These are phyloP conservation scores for Aspergillus biplanus DNA, from an alignment of 495 filamentous ascomycete species.

Conservation along the genomic window DNA sequence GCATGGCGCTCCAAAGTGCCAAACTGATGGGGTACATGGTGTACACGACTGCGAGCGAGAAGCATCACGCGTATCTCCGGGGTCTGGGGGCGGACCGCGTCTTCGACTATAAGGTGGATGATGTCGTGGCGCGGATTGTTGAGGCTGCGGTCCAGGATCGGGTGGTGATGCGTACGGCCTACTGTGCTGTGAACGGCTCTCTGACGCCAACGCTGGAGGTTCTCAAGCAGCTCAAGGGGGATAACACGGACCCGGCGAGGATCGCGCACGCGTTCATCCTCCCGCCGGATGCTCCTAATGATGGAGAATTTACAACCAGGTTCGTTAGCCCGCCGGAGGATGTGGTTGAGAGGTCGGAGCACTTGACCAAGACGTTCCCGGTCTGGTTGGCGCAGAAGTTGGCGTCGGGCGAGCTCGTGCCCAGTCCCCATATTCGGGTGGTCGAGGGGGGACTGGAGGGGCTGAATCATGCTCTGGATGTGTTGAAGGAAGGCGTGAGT, in stretches of 20 bases:
- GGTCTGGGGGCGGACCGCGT: slow-evolving; percentile 45
- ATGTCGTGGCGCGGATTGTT: slow-evolving; percentile 44
- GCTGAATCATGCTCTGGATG: slow-evolving; percentile 18
- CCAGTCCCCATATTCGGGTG: slow-evolving; percentile 13
- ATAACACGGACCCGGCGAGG: slow-evolving; percentile 26
- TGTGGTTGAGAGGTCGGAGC: slow-evolving; percentile 27
- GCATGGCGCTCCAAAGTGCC: slow-evolving; percentile 45
- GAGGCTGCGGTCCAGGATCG: slow-evolving; percentile 38
- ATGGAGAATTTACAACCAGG: slow-evolving; percentile 36
- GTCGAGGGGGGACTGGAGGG: slow-evolving; percentile 15
- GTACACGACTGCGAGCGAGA: slow-evolving; percentile 48
- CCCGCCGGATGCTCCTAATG: slow-evolving; percentile 28
- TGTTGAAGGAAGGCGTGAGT: slow-evolving; percentile 15
- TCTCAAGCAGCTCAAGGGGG: slow-evolving; percentile 36
- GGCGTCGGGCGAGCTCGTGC: slow-evolving; percentile 12
- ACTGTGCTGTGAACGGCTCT: slow-evolving; percentile 28
- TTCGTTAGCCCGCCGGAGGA: slow-evolving; percentile 33
- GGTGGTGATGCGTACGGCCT: slow-evolving; percentile 35
- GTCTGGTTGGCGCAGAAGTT: slow-evolving; percentile 38
- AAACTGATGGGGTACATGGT: slow-evolving; percentile 45
- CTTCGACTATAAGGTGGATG: slow-evolving; percentile 47
- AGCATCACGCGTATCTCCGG: slow-evolving; percentile 48
- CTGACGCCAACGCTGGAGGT: slow-evolving; percentile 30
- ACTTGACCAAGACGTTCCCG: slow-evolving; percentile 39
- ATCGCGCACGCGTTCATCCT: slow-evolving; percentile 35